Base-by-base conservation (phyloP, 768 basidiomycete genomes). In the Daedaleopsis nitida region DNA sequence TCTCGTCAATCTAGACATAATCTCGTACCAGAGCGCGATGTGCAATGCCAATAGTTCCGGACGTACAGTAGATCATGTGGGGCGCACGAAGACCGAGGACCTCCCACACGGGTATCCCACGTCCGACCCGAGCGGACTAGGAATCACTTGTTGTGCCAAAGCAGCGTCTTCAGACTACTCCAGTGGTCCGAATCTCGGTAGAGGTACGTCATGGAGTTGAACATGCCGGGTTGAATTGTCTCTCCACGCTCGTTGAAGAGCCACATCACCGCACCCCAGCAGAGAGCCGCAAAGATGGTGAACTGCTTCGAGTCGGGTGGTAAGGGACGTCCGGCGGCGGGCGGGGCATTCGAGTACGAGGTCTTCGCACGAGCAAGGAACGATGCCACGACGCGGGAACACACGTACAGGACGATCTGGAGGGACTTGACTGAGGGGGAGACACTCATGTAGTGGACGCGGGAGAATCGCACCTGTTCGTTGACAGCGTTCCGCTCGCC, bases 181-280 rank as follows among this genome's bases (percentile, higher is more conserved):
- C 96, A 98, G 45, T 78, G 75, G 62, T 98, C 92, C 19, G 94
- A 96, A 73, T 98, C 94, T 42, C 87, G 86, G 77, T 98, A 99
- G 42, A 99, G 81, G 75, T 98, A 99, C 59, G 83, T 85, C 96
- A 97, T 98, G 17, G 91, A 92, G 77, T 86, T 92, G 79, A 94
- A 94, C 94, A 98, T 93, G 59, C 96, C 97, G 17, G 94, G 92
- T 69, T 98, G 95, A 62, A 99, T 86, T n/a, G 87, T 88, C 76
- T 98, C 89, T 52, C 91, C 86, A 21, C 85, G 81, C 73, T 97
- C 81, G 69, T 87, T 82, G 83, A 96, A 98, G 62, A 97, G 77
- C 84, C 90, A 99, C 96, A 99, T 98, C 49, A 98, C 96, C 9
- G 89, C 83, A 47, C 94, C 97, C 97, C 97, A 98, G 35, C 88